Evolutionary conservation across 495 filamentous ascomycete genomes (phyloP), one percentile per base, ranked within the genome.

Genomic region (Hypoxylon lenormandii): DNA sequence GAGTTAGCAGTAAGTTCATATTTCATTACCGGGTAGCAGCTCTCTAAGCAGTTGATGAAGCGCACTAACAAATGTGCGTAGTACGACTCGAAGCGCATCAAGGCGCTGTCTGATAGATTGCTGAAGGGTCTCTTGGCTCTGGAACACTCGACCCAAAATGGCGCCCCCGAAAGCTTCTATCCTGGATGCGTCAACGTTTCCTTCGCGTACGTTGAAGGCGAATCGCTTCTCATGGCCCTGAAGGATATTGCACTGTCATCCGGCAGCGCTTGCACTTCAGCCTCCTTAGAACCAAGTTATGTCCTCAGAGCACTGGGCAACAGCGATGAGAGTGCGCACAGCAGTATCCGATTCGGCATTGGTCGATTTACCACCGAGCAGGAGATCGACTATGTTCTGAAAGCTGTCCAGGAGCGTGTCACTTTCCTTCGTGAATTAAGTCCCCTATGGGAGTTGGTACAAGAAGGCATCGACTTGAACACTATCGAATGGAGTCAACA

Each of bases 401-500:
- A 97, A 82, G 95, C 95, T 1, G 95, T 98, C 15, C 86, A 83
- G 76, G 92, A 93, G 69, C 87, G 95, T 43, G 95, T 98, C 36
- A 88, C 86, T 13, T 97, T 98, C 83, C 84, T 98, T 73, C 86
- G 95, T 70, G 95, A 98, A 83, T 83, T 99, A 75, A 97, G 93
- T 77, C 95, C 95, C 53, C 80, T 99, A 68, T 99, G 95, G 95
- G 95, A 99, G 81, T 79, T 99, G 63, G 95, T 99, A 11, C 96
- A 99, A 80, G 96, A 98, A 79, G 95, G 95, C 2, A 85, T 98
- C 68, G 95, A 95, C 68, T 80, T 99, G 75, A 93, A 94, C 78
- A 97, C 91, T 53, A 99, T 99, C 76, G 89, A 99, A 80, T 99
- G 95, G 95, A 95, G 90, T 70, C 92, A 96, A 81, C 96, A 97